phyloP scores from a whole-genome alignment of 257 asterid species.

The Nicotiana noctiflora region DNA sequence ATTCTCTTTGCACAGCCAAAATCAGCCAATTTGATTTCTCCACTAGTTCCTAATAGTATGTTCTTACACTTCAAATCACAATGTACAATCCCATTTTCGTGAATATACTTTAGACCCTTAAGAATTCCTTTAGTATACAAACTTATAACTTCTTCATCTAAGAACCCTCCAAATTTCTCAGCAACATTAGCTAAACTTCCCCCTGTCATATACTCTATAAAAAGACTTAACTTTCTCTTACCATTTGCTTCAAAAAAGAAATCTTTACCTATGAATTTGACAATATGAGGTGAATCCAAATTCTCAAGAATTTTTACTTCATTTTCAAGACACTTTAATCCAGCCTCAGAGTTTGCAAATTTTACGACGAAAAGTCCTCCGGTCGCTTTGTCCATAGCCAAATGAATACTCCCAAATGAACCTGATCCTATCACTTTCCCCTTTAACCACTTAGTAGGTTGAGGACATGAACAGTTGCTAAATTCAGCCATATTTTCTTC shows the following conservation, averaged over 20 bases:
- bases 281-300: conserved; percentile 36
- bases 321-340: conserved; percentile 33
- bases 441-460: conserved; percentile 40
- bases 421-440: conserved; percentile 58
- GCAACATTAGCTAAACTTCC: conserved; percentile 48
- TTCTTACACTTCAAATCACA: conserved; percentile 56
- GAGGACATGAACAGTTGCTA: conserved; percentile 13
- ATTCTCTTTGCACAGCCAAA: conserved; percentile 41
- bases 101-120: conserved; percentile 36
- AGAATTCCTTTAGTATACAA: conserved; percentile 45
- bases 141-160: conserved; percentile 36
- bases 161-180: conserved; percentile 39
- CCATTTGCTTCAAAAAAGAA: conserved; percentile 13
- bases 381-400: conserved; percentile 41
- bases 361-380: conserved; percentile 50
- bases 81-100: conserved; percentile 39
- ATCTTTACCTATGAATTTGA: conserved; percentile 40
- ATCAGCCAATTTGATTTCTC: conserved; percentile 43
- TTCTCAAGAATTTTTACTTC: conserved; percentile 41
- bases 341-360: conserved; percentile 34
- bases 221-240: conserved; percentile 19
- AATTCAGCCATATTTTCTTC: conserved; percentile 27
- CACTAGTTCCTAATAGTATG: conserved; percentile 33
- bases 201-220: conserved; percentile 54
- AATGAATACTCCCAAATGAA: conserved; percentile 38